Base-by-base conservation (phyloP, 352 stramenopile genomes). In the Globisporangium spinosum region DNA sequence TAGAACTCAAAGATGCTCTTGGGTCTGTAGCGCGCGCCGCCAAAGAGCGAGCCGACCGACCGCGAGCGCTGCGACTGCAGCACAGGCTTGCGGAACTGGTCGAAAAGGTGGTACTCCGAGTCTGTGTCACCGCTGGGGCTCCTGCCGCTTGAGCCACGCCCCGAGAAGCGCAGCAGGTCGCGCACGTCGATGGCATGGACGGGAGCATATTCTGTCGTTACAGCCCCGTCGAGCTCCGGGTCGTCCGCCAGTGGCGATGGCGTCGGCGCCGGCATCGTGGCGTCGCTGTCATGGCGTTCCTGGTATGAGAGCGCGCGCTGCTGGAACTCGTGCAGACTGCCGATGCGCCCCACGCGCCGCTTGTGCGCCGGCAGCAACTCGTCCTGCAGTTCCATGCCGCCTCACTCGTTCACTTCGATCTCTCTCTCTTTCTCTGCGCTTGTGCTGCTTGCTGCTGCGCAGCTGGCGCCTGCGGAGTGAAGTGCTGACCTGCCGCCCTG, bases 321-420 rank as follows among this genome's bases (percentile, higher is more conserved):
- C 72, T 93, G 84, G 75, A 94, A 94, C 77, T 94, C 87, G 64
- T 90, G 82, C 29, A 94, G 74, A 67, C 84, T 93, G 49, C 75
- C 75, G 58, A 94, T 92, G 58, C 85, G 87, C 1, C 87, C 87
- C 17, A 73, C 79, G 58, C 84, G 84, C 55, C 84, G 84, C 76
- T 89, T 79, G 64, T 91, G 80, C 20, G 82, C 74, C 3, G 86
- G 86, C 57, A 92, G 65, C 60, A 74, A 68, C 27, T 84, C 77
- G 55, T 88, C 80, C 38, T 69, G 61, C 32, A 73, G 69, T 60
- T 68, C 54, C 47, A 61, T 54, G 2, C 32, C 25, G 4, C 4
- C 45, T n/a, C 32, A 13, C 25, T 38, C n/a, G 29, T 12, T 59
- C 53, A 10, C 49, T 22, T 20, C n/a, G 20, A 54, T 54, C 35